Evolutionary conservation across 2,329 filamentous ascomycete species (phyloP).

Genomic region (Geoglossum cookeanum): DNA sequence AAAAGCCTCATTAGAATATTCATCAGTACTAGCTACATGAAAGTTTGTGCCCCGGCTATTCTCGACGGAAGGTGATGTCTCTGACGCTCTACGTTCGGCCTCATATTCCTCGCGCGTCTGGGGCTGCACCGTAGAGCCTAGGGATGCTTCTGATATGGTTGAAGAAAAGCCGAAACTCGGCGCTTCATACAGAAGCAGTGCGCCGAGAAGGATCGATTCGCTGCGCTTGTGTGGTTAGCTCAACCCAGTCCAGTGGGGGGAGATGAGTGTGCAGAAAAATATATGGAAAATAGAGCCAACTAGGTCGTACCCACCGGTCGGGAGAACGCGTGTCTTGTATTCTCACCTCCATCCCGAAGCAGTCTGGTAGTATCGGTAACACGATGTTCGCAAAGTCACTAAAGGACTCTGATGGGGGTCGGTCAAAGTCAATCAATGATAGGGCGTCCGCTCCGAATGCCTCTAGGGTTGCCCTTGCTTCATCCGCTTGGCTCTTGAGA

Average conservation of each 20-base stretch:
- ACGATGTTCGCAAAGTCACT: not conserved
- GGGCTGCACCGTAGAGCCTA: not conserved
- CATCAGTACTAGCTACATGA: not conserved
- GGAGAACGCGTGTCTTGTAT: not conserved
- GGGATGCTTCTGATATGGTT: not conserved
- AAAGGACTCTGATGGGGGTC: not conserved
- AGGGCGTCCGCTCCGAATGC: not conserved
- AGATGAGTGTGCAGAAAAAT: not conserved
- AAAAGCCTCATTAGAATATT: not conserved
- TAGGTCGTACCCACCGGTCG: not conserved
- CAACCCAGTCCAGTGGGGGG: not conserved
- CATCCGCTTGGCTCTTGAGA: not conserved
- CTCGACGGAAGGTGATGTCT: not conserved
- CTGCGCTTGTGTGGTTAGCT: not conserved
- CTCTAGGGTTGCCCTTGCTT: not conserved
- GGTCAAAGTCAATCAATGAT: not conserved
- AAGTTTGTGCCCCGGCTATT: not conserved
- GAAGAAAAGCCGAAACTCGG: not conserved
- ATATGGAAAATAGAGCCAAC: not conserved
- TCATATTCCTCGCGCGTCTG: not conserved
- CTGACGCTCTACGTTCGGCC: not conserved
- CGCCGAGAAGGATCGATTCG: not conserved
- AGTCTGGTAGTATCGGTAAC: not conserved
- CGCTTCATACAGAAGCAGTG: not conserved
- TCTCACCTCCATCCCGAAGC: not conserved